Conservation (phyloP, 768 basidiomycete species). For the Tremella fuciformis region DNA sequence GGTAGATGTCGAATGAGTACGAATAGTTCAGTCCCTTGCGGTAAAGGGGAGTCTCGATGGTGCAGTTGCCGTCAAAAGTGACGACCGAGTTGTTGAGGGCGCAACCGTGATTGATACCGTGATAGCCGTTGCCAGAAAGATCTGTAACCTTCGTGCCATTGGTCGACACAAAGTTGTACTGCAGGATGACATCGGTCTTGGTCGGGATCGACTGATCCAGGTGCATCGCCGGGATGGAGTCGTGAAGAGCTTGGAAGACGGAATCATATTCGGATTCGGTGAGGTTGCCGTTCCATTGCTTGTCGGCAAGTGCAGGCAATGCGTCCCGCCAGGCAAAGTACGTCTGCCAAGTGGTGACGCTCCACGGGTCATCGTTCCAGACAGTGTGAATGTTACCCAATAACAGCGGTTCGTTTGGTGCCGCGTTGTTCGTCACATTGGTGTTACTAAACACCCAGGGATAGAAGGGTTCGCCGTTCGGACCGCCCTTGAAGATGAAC, state of each 20-base stretch:
- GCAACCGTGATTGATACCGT: conserved; percentile 7
- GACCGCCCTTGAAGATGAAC: neutral
- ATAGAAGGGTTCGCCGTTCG: neutral
- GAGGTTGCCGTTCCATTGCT: conserved; percentile 3
- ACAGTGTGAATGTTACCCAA: neutral
- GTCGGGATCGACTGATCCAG: neutral
- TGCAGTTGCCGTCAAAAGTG: conserved; percentile 3
- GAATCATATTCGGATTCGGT: conserved; percentile 1
- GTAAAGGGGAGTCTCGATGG: neutral
- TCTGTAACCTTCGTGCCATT: neutral
- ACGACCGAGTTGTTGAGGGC: neutral
- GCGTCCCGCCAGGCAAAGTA: conserved; percentile 7
- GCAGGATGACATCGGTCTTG: neutral
- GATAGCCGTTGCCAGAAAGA: conserved; percentile 4
- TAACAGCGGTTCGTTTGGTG: neutral
- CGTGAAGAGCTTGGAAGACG: conserved; percentile 3
- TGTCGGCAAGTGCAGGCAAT: conserved; percentile 7
- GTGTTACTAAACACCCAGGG: neutral
- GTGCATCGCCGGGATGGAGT: neutral
- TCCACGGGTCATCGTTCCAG: conserved; percentile 3
- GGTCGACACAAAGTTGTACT: neutral
- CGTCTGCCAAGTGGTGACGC: neutral
- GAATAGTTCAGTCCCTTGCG: conserved; percentile 3
- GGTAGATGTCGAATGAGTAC: neutral
- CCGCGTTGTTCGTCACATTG: conserved; percentile 1